Evolutionary conservation across 2,329 filamentous ascomycete genomes (phyloP), one percentile per base, ranked within the genome.

Genomic region (Fusarium sp.): DNA sequence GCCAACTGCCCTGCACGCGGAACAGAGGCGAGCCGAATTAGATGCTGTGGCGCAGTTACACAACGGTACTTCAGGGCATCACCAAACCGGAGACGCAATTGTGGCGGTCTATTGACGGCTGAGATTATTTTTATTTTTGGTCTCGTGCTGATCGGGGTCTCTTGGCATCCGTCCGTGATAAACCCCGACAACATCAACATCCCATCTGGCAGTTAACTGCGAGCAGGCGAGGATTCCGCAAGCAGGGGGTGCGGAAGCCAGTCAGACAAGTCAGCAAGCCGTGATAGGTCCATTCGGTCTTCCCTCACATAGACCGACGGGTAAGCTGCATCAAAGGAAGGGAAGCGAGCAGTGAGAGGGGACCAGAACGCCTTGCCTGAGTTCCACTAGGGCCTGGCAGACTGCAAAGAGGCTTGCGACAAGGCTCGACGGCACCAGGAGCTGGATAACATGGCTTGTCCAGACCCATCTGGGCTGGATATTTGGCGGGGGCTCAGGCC

Each of bases 111-210:
- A 62, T 58, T 33, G 48, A 33, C 33, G 31, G 35, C 18, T 52
- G 33, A 62, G 27, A 14, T n/a, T 74, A 72, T 74, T 74, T 74
- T 27, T 74, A 72, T 74, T 74, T 74, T 74, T 75, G 68, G 72
- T 62, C 50, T 54, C 37, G 22, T 61, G 71, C 59, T 71, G 71
- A 74, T 71, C 67, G 54, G 67, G 69, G 65, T 61, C 57, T 66
- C 43, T 50, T 50, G 45, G 45, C 41, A 31, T 63, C 35, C 33
- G 33, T 35, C 37, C 20, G 43, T 56, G 37, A 45, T 48, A 48
- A 18, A 18, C 22, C 18, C 29, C 29, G 8, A 31, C 29, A 31
- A 31, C 29, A 10, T 31, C 22, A 27, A 27, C 5, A 48, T 27
- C 16, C 5, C 14, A 27, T 56, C 29, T 56, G n/a, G 7, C n/a